Percentiles rank a stretch among this genome's conserved stretches.
These are phyloP conservation scores for Rubia balearica DNA, from an alignment of 305 asterid species.

Conservation along the genomic window DNA sequence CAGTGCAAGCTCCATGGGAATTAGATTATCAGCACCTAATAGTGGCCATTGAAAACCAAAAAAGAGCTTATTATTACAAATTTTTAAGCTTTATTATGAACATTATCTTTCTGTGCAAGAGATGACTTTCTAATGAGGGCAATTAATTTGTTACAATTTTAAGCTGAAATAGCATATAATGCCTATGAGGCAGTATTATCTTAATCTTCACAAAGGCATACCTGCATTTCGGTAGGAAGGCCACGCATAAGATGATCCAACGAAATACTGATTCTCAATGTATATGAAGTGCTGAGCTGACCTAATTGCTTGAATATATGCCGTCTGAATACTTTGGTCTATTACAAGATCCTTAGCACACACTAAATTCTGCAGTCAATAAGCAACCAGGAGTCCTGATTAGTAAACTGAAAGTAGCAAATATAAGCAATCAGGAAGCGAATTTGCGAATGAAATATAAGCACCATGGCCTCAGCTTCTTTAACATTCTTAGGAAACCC, in stretches of 20 bases:
- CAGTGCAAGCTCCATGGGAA: slow-evolving; percentile 90
- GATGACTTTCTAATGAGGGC: neutral
- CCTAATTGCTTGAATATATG: slow-evolving; percentile 85
- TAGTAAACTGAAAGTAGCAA: neutral
- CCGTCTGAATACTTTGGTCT: slow-evolving; percentile 85
- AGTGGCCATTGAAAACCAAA: slow-evolving; percentile 13
- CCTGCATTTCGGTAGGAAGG: slow-evolving; percentile 72
- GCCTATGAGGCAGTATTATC: neutral
- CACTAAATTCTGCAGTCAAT: slow-evolving; percentile 60
- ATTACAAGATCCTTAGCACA: slow-evolving; percentile 78
- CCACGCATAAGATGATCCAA: slow-evolving; percentile 97
- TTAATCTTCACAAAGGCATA: slow-evolving; percentile 16
- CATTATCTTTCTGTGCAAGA: neutral
- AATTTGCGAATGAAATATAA: slow-evolving; percentile 9
- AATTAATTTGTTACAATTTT: neutral
- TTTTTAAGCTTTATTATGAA: neutral
- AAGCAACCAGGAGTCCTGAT: neutral
- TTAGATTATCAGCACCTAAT: slow-evolving; percentile 86
- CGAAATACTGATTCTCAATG: slow-evolving; percentile 90
- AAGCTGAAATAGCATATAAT: neutral
- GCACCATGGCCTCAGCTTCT: slow-evolving; percentile 54
- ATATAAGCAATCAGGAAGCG: neutral
- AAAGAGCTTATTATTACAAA: neutral
- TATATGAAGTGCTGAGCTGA: slow-evolving; percentile 85
- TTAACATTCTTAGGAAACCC: slow-evolving; percentile 70